phyloP scores from a whole-genome alignment of 1,284 basidiomycete species.

The Rhizoctonia solani region DNA sequence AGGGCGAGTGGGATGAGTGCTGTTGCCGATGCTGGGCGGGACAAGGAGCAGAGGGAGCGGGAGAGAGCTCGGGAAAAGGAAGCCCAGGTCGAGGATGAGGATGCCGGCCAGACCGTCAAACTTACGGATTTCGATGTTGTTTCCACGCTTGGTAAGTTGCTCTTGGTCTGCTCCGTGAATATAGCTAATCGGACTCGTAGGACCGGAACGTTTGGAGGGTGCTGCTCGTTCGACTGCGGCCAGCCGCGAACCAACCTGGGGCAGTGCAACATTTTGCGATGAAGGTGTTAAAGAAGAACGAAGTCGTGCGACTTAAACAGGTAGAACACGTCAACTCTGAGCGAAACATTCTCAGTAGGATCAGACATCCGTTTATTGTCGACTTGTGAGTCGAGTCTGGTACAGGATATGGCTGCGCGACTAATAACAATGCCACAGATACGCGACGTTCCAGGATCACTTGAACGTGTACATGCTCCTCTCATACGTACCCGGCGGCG shows the following conservation, averaged over 20 bases:
- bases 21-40: slow-evolving; percentile 14
- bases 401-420: slow-evolving; percentile 52
- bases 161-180: slow-evolving; percentile 11
- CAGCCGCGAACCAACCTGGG: slow-evolving; percentile 50
- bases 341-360: slow-evolving; percentile 88
- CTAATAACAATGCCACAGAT: slow-evolving; percentile 46
- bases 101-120: slow-evolving; percentile 48
- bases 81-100: slow-evolving; percentile 26
- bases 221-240: slow-evolving; percentile 74
- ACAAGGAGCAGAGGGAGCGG: background rate
- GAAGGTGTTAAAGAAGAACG: slow-evolving; percentile 90
- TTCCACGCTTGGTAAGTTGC: slow-evolving; percentile 67
- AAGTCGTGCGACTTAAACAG: slow-evolving; percentile 94
- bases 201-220: slow-evolving; percentile 93
- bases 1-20: no score
- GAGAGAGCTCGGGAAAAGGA: slow-evolving; percentile 21
- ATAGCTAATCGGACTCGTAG: slow-evolving; percentile 52
- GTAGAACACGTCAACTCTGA: slow-evolving; percentile 99
- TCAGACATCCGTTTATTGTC: slow-evolving; percentile 81
- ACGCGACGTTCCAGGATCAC: slow-evolving; percentile 95
- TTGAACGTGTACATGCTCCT: slow-evolving; percentile 98
- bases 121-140: slow-evolving; percentile 79
- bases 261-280: slow-evolving; percentile 74
- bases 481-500: slow-evolving; percentile 97
- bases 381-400: slow-evolving; percentile 56